A percentile compares a stretch with the other conserved stretches of the same genome.
These are phyloP conservation scores for Tilletia caries DNA, from an alignment of 1,284 basidiomycete species.

Conservation along the genomic window DNA sequence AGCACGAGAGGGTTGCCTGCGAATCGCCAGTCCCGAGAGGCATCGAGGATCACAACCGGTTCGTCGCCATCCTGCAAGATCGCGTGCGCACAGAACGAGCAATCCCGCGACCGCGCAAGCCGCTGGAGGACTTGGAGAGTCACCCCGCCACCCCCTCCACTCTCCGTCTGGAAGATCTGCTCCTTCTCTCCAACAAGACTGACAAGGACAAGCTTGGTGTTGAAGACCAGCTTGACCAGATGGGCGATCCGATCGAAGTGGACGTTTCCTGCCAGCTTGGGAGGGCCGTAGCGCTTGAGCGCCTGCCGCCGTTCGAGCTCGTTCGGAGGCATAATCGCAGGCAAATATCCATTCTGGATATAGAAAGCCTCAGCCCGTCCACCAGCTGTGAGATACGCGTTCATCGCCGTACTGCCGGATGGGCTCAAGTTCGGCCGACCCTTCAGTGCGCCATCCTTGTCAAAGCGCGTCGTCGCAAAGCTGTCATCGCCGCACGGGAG, in stretches of 20 bases:
- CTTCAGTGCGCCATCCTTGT: too few relatives aligned
- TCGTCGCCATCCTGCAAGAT: conserved; percentile 82
- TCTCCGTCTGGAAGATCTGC: conserved; percentile 80
- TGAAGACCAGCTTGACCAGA: conserved; percentile 87
- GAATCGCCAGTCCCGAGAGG: conserved; percentile 81
- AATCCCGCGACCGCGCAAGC: conserved; percentile 60
- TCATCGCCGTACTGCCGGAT: conserved; percentile 10
- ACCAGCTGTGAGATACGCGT: conserved; percentile 37
- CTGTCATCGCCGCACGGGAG: too few relatives aligned
- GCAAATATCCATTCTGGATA: conserved; percentile 40
- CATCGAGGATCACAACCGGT: conserved; percentile 79
- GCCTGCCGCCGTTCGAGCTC: conserved; percentile 39
- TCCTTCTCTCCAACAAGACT: conserved; percentile 76
- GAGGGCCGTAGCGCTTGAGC: conserved; percentile 41
- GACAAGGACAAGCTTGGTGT: conserved; percentile 77
- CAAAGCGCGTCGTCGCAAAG: too few relatives aligned
- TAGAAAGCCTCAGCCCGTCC: conserved; percentile 41
- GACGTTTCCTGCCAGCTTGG: conserved; percentile 64
- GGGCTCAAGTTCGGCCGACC: not conserved
- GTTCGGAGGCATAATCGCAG: conserved; percentile 41
- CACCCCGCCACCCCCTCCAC: conserved; percentile 58
- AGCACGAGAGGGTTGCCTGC: conserved; percentile 72
- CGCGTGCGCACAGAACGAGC: conserved; percentile 77
- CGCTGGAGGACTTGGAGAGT: conserved; percentile 27
- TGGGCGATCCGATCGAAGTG: conserved; percentile 89